Conservation (phyloP, 1,284 basidiomycete species). For the Ceratobasidium sp. region DNA sequence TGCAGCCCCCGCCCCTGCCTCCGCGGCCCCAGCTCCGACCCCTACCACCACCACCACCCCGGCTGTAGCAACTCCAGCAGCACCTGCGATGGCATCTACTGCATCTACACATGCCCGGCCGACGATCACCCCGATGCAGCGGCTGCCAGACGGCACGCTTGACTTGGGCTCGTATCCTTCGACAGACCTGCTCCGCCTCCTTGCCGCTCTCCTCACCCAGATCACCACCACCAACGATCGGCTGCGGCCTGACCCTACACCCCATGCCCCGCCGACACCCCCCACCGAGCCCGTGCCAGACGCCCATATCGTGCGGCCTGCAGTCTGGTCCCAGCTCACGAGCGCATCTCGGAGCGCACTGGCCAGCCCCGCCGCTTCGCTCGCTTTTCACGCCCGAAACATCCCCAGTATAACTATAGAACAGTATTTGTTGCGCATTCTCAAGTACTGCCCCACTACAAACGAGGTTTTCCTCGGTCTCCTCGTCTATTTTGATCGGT, state of each 20-base stretch:
- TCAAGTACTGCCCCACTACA: constrained; percentile 98
- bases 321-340: constrained; percentile 62
- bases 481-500: constrained; percentile 95
- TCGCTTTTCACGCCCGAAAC: constrained; percentile 96
- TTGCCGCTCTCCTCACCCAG: constrained; percentile 91
- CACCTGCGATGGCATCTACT: constrained; percentile 25
- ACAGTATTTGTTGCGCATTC: constrained; percentile 92
- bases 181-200: constrained; percentile 80
- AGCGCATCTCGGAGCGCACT: constrained; percentile 85
- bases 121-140: constrained; percentile 51
- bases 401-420: constrained; percentile 96
- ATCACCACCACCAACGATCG: constrained; percentile 93
- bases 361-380: constrained; percentile 81
- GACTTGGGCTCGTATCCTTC: constrained; percentile 68
- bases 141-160: constrained; percentile 53
- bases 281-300: constrained; percentile 43
- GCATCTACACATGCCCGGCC: constrained; percentile 46
- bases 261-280: constrained; percentile 42
- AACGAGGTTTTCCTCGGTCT: constrained; percentile 97
- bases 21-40: constrained; percentile 10
- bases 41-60: constrained; percentile 23
- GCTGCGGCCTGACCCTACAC: constrained; percentile 54
- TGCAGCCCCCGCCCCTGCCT: constrained; percentile 26
- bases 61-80: neutral
- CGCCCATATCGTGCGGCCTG: constrained; percentile 52